These are phyloP conservation scores for Corchorus capsularis DNA, from an alignment of 345 rosid species.

Conservation along the genomic window DNA sequence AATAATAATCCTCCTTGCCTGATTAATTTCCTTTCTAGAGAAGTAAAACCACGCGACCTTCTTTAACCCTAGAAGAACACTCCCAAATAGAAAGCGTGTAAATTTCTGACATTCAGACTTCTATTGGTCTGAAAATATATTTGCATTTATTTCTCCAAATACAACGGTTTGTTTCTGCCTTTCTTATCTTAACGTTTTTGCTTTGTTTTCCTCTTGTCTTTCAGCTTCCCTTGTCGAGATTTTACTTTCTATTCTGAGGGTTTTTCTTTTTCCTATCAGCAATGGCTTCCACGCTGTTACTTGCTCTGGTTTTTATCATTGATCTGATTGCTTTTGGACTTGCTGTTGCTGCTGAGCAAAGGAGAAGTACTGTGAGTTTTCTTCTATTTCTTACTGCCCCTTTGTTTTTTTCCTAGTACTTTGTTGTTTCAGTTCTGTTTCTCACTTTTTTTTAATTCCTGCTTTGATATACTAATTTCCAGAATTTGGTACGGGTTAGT, in stretches of 20 bases:
- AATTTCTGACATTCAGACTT: background rate
- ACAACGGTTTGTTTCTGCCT: slow-evolving; percentile 1
- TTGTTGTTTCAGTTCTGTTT: background rate
- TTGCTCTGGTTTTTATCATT: slow-evolving; percentile 64
- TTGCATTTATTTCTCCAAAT: background rate
- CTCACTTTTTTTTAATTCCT: background rate
- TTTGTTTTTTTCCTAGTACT: background rate
- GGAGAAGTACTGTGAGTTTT: slow-evolving; percentile 75
- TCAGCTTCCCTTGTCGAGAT: background rate
- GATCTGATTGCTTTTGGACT: slow-evolving; percentile 88
- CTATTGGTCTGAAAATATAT: background rate
- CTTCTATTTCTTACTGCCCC: background rate
- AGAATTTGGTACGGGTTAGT: background rate
- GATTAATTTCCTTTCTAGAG: background rate
- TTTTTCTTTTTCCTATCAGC: slow-evolving; percentile 16
- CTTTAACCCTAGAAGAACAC: background rate
- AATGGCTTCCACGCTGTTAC: slow-evolving; percentile 71
- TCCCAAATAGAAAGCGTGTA: background rate
- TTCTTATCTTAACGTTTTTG: background rate
- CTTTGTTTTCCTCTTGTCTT: background rate
- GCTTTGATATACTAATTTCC: background rate
- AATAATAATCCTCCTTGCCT: background rate
- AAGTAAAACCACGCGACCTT: background rate
- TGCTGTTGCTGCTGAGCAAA: slow-evolving; percentile 96
- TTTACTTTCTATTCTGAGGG: background rate